Evolutionary conservation across 768 basidiomycete genomes (phyloP).

Genomic region (Tricholoma sp.): DNA sequence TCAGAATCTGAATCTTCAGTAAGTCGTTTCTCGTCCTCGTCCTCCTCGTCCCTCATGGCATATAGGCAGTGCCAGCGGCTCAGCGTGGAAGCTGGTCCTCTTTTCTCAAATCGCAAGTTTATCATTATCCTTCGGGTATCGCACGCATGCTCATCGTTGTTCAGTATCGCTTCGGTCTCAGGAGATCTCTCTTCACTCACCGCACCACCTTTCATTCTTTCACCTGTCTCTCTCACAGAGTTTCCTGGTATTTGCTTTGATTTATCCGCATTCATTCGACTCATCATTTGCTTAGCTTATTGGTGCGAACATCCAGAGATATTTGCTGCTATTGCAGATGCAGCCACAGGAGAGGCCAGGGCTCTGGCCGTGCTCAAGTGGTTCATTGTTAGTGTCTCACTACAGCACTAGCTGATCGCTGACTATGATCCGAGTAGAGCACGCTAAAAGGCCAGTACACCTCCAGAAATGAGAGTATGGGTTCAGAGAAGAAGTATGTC

Average conservation of each 20-base stretch:
- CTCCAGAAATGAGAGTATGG: slow-evolving; percentile 91
- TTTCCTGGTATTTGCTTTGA: slow-evolving; percentile 61
- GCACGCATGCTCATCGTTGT: slow-evolving; percentile 3
- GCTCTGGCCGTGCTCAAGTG: slow-evolving; percentile 82
- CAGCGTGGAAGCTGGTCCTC: slow-evolving; percentile 87
- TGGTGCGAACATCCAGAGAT: slow-evolving; percentile 95
- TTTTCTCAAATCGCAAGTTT: slow-evolving; percentile 83
- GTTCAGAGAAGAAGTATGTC: slow-evolving; percentile 93
- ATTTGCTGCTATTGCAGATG: slow-evolving; percentile 84
- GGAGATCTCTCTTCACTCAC: slow-evolving; percentile 85
- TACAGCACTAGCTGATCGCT: background rate
- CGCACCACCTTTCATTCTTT: slow-evolving; percentile 89
- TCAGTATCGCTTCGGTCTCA: slow-evolving; percentile 73
- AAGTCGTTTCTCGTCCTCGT: background rate
- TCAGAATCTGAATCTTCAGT: background rate
- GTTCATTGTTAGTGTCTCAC: slow-evolving; percentile 71
- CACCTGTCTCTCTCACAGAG: slow-evolving; percentile 86
- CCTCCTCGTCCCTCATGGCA: background rate
- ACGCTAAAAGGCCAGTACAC: slow-evolving; percentile 96
- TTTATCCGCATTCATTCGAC: slow-evolving; percentile 3
- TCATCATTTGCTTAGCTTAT: slow-evolving; percentile 53
- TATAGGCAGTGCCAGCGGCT: slow-evolving; percentile 69
- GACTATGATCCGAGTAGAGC: slow-evolving; percentile 37
- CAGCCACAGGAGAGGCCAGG: slow-evolving; percentile 66
- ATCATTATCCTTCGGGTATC: background rate